phyloP scores from a whole-genome alignment of 306 rosid species.

The Sphenostylis stenocarpa region DNA sequence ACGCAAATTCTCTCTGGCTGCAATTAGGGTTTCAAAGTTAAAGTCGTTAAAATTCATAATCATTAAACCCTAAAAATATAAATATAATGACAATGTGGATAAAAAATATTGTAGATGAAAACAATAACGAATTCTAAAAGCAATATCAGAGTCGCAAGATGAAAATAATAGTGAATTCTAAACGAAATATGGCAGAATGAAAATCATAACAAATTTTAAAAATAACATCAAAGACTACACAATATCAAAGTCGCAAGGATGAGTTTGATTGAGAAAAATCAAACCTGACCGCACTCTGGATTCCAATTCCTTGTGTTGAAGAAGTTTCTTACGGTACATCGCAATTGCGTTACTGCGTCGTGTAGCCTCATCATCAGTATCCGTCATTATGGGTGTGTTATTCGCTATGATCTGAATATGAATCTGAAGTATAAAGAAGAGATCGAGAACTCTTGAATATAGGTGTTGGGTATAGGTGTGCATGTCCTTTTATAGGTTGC shows the following conservation, averaged over 20 bases:
- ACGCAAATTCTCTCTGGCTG: constrained; percentile 83
- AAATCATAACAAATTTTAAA: background rate
- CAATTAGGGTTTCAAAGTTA: constrained; percentile 21
- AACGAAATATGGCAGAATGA: background rate
- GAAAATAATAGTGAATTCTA: background rate
- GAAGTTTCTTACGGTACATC: constrained; percentile 79
- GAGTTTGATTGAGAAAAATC: constrained; percentile 21
- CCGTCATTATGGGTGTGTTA: constrained; percentile 46
- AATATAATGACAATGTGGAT: background rate
- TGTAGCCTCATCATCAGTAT: constrained; percentile 66
- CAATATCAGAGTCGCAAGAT: background rate
- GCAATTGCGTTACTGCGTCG: constrained; percentile 67
- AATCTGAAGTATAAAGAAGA: background rate
- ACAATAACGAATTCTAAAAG: background rate
- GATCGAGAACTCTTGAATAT: background rate
- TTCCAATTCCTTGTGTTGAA: constrained; percentile 87
- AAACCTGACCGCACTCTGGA: constrained; percentile 82
- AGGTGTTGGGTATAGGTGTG: no score
- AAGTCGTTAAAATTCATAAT: background rate
- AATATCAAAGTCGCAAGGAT: background rate
- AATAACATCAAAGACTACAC: no score
- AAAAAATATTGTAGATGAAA: background rate
- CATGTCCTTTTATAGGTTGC: no score
- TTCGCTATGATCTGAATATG: background rate
- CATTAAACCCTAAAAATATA: constrained; percentile 29